Evolutionary conservation across 1,139 yeast species (phyloP), one percentile per base, ranked within the genome.

Genomic region (Kodamaea arcana): DNA sequence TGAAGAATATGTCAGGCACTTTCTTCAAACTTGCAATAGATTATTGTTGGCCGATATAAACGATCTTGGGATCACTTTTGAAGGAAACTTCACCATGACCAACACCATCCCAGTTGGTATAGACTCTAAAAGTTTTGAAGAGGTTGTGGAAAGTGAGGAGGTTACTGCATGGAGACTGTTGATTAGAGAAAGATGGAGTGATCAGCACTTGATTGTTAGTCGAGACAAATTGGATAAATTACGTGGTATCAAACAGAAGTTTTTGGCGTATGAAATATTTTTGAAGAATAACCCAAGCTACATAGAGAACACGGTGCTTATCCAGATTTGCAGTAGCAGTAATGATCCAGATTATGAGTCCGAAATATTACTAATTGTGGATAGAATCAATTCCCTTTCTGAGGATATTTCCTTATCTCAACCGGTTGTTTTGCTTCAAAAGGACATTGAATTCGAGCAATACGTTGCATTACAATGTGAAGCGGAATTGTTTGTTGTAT

Each of bases 1-100:
- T 9, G 80, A 81, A 23, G 98, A 92, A 56, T 92, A 90, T 48
- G 94, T 90, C 16, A 78, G 95, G 50, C 98, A 92, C 60, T 94
- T 94, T 58, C 63, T 84, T 41, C 97, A 90, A 60, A 88, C 97
- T 3, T 83, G 95, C 49, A 86, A 84, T 46, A 70, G 96, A 39
- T 65, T 94, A 31, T 62, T 94, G 32, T 75, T 88, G 42, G 88
- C 94, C 0, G 97, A 92, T 59, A 78, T 85, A 10, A 79, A 79
- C 33, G 80, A 78, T n/a, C 71, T 69, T 37, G 94, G 92, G n/a
- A 63, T 90, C 10, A 72, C 78, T 36, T 81, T 73, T 47, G 76
- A 80, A 18, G 87, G 86, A 10, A 72, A 76, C 38, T 75, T 81
- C 28, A 78, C 87, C 1, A 69, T 75, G 35, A 83, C 87, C 0